Conservation (phyloP, 75 land plant species). For the Cryptomeria japonica region DNA sequence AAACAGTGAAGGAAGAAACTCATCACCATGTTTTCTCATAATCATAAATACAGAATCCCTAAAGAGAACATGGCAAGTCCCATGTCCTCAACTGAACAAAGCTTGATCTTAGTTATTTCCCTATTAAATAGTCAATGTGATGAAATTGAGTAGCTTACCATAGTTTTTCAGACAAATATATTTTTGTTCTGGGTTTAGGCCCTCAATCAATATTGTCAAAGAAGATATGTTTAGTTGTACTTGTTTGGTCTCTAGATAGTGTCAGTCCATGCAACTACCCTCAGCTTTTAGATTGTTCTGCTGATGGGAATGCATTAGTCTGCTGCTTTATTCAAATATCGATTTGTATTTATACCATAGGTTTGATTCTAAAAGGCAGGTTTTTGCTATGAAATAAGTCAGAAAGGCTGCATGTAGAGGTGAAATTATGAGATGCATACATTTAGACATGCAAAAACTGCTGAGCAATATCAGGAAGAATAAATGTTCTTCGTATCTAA, state of each 20-base stretch:
- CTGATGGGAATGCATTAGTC: neutral
- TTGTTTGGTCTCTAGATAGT: constrained; percentile 1
- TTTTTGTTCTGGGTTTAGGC: neutral
- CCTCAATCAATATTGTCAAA: neutral
- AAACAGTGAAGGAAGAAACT: neutral
- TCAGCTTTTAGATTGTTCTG: neutral
- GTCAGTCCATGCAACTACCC: neutral
- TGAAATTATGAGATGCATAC: neutral
- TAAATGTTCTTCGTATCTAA: too few relatives aligned
- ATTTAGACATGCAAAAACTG: neutral
- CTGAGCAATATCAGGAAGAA: too few relatives aligned
- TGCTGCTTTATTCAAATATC: neutral
- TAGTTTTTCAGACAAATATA: neutral
- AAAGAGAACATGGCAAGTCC: neutral
- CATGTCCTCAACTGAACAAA: neutral
- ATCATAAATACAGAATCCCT: neutral
- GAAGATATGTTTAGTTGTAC: neutral
- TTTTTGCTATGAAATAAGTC: neutral
- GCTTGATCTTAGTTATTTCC: too few relatives aligned
- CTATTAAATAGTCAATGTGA: neutral
- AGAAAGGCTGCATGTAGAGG: neutral
- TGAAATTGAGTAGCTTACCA: neutral
- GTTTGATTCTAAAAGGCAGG: neutral
- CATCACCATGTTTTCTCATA: neutral
- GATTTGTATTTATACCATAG: neutral